A percentile compares a stretch with the other conserved stretches of the same genome.
Evolutionary conservation across 2,329 filamentous ascomycete species (phyloP).

Genomic region (Alternaria novae-zelandiae): DNA sequence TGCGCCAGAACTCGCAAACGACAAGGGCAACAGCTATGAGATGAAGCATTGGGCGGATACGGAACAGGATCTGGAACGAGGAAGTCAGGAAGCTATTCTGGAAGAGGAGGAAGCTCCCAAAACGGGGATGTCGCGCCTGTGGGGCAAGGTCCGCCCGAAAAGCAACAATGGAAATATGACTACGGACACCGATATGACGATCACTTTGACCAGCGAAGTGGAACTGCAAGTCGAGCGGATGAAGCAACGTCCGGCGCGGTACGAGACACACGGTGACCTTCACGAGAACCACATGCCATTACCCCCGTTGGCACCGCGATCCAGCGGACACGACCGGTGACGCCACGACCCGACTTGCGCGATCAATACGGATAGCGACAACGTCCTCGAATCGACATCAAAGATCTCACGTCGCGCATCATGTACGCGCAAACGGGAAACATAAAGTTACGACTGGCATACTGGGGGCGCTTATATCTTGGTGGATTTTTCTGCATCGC

Average conservation of each 20-base stretch:
- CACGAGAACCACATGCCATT: constrained; percentile 8
- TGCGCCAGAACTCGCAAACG: constrained; percentile 16
- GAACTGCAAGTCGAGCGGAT: constrained; percentile 20
- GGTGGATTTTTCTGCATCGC: background rate
- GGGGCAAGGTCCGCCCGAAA: constrained; percentile 15
- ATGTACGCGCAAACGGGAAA: background rate
- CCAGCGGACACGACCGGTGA: background rate
- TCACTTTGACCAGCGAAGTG: constrained; percentile 26
- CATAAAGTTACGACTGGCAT: background rate
- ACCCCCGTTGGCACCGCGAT: background rate
- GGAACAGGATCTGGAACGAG: constrained; percentile 6
- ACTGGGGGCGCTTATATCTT: background rate
- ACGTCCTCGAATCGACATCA: background rate
- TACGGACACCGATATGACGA: constrained; percentile 23
- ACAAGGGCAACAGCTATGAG: constrained; percentile 29
- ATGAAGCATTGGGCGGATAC: constrained; percentile 30
- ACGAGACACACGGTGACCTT: background rate
- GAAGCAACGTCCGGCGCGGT: background rate
- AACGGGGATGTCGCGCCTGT: constrained; percentile 9
- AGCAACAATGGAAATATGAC: background rate
- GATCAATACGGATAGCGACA: background rate
- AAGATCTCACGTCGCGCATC: background rate
- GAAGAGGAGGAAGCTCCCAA: constrained; percentile 3
- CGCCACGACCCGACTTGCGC: background rate
- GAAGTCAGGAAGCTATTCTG: constrained; percentile 10